Base-by-base conservation (phyloP, 2,329 filamentous ascomycete species). In the Aspergillus proliferans region DNA sequence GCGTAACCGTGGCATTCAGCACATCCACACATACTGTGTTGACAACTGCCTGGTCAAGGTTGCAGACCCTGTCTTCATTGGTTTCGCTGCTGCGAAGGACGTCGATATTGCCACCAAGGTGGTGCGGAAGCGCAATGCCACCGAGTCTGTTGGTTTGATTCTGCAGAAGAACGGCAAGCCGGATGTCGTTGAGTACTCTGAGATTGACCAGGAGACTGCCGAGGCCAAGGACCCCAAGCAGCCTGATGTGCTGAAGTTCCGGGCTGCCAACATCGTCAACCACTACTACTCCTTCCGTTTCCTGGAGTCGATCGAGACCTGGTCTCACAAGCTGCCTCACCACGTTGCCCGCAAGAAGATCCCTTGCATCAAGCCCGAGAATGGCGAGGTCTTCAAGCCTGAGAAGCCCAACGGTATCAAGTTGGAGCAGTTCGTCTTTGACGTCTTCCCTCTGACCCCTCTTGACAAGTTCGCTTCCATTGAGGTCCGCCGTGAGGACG, bases 291-390 rank as follows among this genome's bases (percentile, higher is more conserved):
- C 89, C 43, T 92, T 91, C 78, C 76, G 81, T 58, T 97, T 96
- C 80, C 81, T 98, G 44, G 87, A 95, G 70, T 86, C 83, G 55
- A 95, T 96, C 60, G 90, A 93, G 50, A 75, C 83, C 60, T 96
- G 89, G 88, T 84, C 82, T 15, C 80, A 90, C 74, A 83, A 85
- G 70, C 82, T 98, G 46, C 92, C 92, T 14, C 93, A 97, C 71
- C 93, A 98, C 77, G 85, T 98, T 55, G 93, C 93, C 41, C 84
- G 87, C 71, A 98, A 98, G 86, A 98, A 98, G 87, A 98, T 98
- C 54, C 91, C 92, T 9, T 85, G 82, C 67, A 80, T 88, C 57
- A 84, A 95, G 67, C 79, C 85, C 12, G 77, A 86, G 66, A 85
- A 80, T 28, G 91, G 90, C 55, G 84, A 88, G 69, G 82, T 82